These are phyloP conservation scores for Stephanocyclus meneghinianus DNA, from an alignment of 352 stramenopile species.

Conservation along the genomic window DNA sequence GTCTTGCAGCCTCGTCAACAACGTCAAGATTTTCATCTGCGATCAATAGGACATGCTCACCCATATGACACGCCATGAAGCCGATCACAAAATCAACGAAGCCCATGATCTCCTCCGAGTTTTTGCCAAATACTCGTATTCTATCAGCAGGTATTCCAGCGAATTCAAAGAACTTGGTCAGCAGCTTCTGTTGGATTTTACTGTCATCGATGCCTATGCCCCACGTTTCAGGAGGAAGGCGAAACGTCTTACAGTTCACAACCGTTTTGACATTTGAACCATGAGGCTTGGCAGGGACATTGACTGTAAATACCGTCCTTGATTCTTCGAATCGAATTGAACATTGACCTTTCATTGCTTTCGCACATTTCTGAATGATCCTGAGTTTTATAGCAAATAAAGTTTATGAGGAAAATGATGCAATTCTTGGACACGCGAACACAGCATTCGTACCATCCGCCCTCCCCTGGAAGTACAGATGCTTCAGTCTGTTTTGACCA, in stretches of 20 bases:
- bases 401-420: background rate
- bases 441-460: constrained; percentile 3
- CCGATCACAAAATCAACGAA: constrained; percentile 54
- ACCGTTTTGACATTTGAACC: background rate
- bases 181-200: constrained; percentile 3
- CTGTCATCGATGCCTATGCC: constrained; percentile 4
- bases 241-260: background rate
- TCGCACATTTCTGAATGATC: constrained; percentile 76
- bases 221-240: background rate
- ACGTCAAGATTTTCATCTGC: constrained; percentile 79
- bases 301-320: constrained; percentile 64
- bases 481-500: constrained; percentile 60
- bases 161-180: background rate
- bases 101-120: constrained; percentile 51
- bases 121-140: constrained; percentile 34
- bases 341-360: constrained; percentile 58
- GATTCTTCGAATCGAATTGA: constrained; percentile 62
- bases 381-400: background rate
- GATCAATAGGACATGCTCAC: constrained; percentile 65
- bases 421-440: background rate
- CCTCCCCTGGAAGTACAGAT: background rate
- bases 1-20: constrained; percentile 13
- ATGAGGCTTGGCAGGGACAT: constrained; percentile 44
- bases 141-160: background rate
- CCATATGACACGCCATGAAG: constrained; percentile 52